These are phyloP conservation scores for Umbelopsis sp. DNA, from an alignment of 371 early-diverging fungal species.

Conservation along the genomic window DNA sequence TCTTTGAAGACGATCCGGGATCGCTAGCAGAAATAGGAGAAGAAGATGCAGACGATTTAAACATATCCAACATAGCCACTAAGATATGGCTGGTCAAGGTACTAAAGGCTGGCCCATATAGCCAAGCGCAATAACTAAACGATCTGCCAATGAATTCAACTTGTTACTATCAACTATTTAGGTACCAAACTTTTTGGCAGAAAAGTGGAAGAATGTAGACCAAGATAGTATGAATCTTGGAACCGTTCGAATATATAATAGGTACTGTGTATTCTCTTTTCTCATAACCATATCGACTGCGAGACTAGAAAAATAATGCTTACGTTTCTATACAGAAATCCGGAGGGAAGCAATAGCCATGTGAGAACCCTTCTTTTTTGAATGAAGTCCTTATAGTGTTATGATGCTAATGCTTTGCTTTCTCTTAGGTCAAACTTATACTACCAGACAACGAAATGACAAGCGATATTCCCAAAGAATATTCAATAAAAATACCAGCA, in stretches of 20 bases:
- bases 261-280: slow-evolving; percentile 32
- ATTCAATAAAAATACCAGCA: slow-evolving; percentile 71
- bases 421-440: slow-evolving; percentile 58
- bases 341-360: slow-evolving; percentile 36
- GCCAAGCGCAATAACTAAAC: not conserved
- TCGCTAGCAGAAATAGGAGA: slow-evolving; percentile 55
- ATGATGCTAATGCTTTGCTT: not conserved
- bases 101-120: slow-evolving; percentile 20
- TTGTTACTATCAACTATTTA: slow-evolving; percentile 20
- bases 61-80: slow-evolving; percentile 64
- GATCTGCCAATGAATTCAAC: not conserved
- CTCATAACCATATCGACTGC: not conserved
- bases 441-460: slow-evolving; percentile 60
- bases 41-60: slow-evolving; percentile 76
- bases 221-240: slow-evolving; percentile 77
- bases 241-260: slow-evolving; percentile 75
- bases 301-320: not conserved
- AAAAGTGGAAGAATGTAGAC: slow-evolving; percentile 75
- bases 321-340: slow-evolving; percentile 29
- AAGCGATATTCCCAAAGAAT: slow-evolving; percentile 71
- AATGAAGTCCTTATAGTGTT: not conserved
- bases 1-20: slow-evolving; percentile 67
- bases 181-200: slow-evolving; percentile 84
- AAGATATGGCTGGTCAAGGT: slow-evolving; percentile 94
- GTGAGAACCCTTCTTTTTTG: slow-evolving; percentile 20